Evolutionary conservation across 768 basidiomycete genomes (phyloP).

Genomic region (Paxillus involutus): DNA sequence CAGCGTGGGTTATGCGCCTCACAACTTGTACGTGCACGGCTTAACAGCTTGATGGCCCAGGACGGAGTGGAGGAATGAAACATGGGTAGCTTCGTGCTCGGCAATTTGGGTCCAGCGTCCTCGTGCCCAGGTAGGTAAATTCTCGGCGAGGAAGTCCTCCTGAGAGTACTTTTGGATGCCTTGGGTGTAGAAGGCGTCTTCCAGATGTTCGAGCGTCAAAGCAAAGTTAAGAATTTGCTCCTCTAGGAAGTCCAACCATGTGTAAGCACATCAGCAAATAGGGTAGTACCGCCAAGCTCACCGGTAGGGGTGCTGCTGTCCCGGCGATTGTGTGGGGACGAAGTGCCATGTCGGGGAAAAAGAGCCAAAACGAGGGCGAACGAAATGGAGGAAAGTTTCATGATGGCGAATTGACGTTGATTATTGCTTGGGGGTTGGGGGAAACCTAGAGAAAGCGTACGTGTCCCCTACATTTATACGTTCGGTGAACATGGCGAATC

Average conservation of each 20-base stretch:
- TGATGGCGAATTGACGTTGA: not conserved
- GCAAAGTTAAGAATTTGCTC: too few species aligned
- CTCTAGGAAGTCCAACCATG: not conserved
- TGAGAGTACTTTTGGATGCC: conserved; percentile 7
- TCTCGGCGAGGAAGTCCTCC: conserved; percentile 22
- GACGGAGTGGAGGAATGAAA: conserved; percentile 36
- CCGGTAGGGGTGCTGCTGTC: not conserved
- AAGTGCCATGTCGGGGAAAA: not conserved
- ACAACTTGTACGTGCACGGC: conserved; percentile 13
- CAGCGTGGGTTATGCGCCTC: not conserved
- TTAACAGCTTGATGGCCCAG: conserved; percentile 9
- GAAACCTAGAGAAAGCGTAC: too few species aligned
- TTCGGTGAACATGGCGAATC: too few species aligned
- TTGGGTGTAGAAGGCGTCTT: too few species aligned
- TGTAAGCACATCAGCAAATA: not conserved
- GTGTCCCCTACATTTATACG: too few species aligned
- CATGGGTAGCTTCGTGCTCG: conserved; percentile 37
- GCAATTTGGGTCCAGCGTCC: too few species aligned
- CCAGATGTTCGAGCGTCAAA: too few species aligned
- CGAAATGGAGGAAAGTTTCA: conserved; percentile 1
- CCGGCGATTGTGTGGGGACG: not conserved
- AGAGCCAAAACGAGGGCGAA: not conserved
- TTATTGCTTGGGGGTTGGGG: too few species aligned
- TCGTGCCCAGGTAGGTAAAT: conserved; percentile 37
- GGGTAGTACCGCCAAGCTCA: not conserved